Evolutionary conservation across 805 yeast species (phyloP), one percentile per base, ranked within the genome.

Genomic region (Myxozyma neotropica): DNA sequence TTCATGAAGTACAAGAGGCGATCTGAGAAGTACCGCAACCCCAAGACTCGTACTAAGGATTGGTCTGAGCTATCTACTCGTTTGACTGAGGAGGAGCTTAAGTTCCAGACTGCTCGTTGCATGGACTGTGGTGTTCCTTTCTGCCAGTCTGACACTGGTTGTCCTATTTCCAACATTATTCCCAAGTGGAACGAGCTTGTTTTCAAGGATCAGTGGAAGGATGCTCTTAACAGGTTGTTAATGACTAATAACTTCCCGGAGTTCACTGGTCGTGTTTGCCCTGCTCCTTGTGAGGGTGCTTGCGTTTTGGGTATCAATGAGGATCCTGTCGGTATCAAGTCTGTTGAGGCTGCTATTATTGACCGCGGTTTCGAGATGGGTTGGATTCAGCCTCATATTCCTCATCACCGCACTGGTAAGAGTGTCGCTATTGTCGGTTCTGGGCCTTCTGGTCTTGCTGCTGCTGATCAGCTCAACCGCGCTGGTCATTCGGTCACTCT

Each of bases 51-150:
- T 75, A 80, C 90, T 57, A 81, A 81, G 69, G 97, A 94, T 76
- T 94, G 98, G 98, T 83, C 87, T 66, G 98, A 93, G 77, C 81
- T 93, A 73, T 85, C 95, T 12, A 77, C 83, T 13, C 83, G 96
- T 57, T 80, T 93, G 68, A 79, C 90, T 58, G 88, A 89, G 75
- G 91, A 88, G 53, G 98, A 94, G 67, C 86, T 93, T 71, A 83
- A 85, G 73, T 83, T 81, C 73, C 97, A 93, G 79, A 89, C 98
- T 59, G 97, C 98, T 15, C 85, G 99, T 76, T 93, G 99, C 82
- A 93, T 94, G 96, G 98, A 93, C 77, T 93, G 99, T 81, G 99
- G 99, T 80, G 95, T 94, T 69, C 99, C 99, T 59, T 93, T 93
- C 84, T 93, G 99, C 81, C 95, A 93, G 71, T 87, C 96, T 49